Conservation (phyloP, 169 alveolate species). For the Cryptosporidium meleagridis region DNA sequence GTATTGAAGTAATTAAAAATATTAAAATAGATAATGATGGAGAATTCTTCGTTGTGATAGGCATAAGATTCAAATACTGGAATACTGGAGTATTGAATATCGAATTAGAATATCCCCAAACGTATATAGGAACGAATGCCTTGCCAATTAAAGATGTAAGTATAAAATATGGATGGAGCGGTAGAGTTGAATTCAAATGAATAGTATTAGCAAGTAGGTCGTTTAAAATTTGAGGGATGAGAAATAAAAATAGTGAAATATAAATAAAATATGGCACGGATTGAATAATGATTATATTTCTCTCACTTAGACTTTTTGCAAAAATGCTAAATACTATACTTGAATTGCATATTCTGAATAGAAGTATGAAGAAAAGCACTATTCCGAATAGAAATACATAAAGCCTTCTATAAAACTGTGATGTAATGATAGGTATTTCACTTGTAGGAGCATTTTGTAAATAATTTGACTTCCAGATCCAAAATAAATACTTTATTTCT, state of each 20-base stretch:
- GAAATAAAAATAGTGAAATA: slow-evolving; percentile 32
- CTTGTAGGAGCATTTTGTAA: neutral
- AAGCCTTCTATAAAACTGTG: slow-evolving; percentile 48
- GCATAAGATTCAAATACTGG: neutral
- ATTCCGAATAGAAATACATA: slow-evolving; percentile 37
- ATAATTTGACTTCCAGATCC: slow-evolving; percentile 60
- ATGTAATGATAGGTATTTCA: slow-evolving; percentile 3
- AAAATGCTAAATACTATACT: neutral
- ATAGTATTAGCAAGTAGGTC: neutral
- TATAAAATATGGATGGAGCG: slow-evolving; percentile 53
- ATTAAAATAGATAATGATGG: slow-evolving; percentile 1
- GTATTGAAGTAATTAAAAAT: slow-evolving; percentile 15
- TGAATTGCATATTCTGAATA: slow-evolving; percentile 30
- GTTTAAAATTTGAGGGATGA: slow-evolving; percentile 47
- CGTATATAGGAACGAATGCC: slow-evolving; percentile 62
- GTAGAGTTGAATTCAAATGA: slow-evolving; percentile 9
- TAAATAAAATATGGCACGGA: slow-evolving; percentile 49
- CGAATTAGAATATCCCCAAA: slow-evolving; percentile 68
- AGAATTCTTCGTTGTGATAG: slow-evolving; percentile 9
- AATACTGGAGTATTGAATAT: slow-evolving; percentile 49
- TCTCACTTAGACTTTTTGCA: neutral
- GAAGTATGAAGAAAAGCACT: neutral
- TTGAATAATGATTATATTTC: neutral
- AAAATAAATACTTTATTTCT: slow-evolving; percentile 30
- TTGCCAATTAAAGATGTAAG: slow-evolving; percentile 61